These are phyloP conservation scores for Pseudozyma thailandica DNA, from an alignment of 1,284 basidiomycete species.

Conservation along the genomic window DNA sequence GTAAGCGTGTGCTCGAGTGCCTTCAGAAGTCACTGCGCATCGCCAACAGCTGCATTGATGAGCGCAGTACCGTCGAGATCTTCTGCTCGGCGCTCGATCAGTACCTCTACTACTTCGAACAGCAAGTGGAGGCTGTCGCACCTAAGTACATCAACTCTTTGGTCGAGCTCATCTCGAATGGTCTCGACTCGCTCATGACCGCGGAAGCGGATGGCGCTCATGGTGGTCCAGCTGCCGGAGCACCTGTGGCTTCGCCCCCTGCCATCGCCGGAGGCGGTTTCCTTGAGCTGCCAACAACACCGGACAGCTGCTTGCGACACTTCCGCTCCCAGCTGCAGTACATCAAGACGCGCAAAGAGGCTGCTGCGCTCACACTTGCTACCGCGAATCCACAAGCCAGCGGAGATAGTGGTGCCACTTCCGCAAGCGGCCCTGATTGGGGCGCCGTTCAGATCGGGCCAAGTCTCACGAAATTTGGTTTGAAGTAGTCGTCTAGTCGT, in stretches of 20 bases:
- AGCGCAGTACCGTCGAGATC: conserved; percentile 64
- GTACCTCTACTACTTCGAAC: conserved; percentile 67
- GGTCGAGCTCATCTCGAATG: conserved; percentile 64
- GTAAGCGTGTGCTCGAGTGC: conserved; percentile 66
- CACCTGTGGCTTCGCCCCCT: conserved; percentile 20
- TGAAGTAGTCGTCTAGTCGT: conserved; percentile 14
- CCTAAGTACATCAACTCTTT: conserved; percentile 65
- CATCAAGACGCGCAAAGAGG: conserved; percentile 79
- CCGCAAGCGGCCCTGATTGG: conserved; percentile 54
- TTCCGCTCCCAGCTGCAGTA: conserved; percentile 88
- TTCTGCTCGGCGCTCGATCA: conserved; percentile 65
- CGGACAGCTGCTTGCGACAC: conserved; percentile 89
- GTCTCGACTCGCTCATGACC: conserved; percentile 49
- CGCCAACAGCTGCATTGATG: conserved; percentile 66
- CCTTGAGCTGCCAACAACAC: conserved; percentile 87
- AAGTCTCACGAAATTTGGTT: conserved; percentile 47
- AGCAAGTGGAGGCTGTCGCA: conserved; percentile 62
- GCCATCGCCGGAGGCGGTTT: conserved; percentile 72
- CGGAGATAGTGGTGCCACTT: conserved; percentile 14
- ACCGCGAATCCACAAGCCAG: conserved; percentile 40
- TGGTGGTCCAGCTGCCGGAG: conserved; percentile 13
- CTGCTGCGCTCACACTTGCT: conserved; percentile 27
- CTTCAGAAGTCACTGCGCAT: conserved; percentile 66
- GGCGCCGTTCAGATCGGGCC: conserved; percentile 52
- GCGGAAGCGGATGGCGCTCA: conserved; percentile 28